Conservation (phyloP, 257 asterid genomes). For the Leptodermis oblonga region DNA sequence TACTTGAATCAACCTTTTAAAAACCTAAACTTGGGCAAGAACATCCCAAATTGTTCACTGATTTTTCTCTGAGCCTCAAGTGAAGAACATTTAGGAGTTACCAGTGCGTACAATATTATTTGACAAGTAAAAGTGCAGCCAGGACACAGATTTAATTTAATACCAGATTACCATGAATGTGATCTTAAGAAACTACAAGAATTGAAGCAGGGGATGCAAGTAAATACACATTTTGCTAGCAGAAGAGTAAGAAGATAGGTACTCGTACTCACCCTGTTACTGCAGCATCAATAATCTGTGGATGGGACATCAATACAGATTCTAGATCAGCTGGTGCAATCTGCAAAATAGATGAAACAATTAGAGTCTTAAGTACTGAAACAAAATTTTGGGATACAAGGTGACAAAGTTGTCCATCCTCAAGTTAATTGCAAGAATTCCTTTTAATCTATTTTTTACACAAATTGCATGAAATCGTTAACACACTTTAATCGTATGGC, state of each 20-base stretch:
- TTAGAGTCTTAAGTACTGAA: not conserved
- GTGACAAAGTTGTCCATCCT: too few relatives aligned
- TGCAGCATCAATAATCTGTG: slow-evolving; percentile 71
- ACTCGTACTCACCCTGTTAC: slow-evolving; percentile 52
- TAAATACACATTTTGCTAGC: not conserved
- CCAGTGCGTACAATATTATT: not conserved
- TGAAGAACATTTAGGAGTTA: not conserved
- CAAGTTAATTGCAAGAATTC: too few relatives aligned
- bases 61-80: not conserved
- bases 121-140: not conserved
- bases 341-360: slow-evolving; percentile 32
- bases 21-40: not conserved
- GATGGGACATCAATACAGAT: slow-evolving; percentile 53
- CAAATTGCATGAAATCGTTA: not conserved
- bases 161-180: not conserved
- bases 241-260: not conserved
- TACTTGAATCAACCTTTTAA: not conserved
- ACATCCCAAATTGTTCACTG: not conserved
- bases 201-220: not conserved
- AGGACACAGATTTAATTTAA: not conserved
- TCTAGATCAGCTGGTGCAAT: slow-evolving; percentile 94
- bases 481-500: not conserved
- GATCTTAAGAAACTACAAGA: not conserved
- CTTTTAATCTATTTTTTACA: too few relatives aligned
- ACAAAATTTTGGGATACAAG: too few relatives aligned